Evolutionary conservation across 2,329 filamentous ascomycete genomes (phyloP).

Genomic region (Penicillium sp.): DNA sequence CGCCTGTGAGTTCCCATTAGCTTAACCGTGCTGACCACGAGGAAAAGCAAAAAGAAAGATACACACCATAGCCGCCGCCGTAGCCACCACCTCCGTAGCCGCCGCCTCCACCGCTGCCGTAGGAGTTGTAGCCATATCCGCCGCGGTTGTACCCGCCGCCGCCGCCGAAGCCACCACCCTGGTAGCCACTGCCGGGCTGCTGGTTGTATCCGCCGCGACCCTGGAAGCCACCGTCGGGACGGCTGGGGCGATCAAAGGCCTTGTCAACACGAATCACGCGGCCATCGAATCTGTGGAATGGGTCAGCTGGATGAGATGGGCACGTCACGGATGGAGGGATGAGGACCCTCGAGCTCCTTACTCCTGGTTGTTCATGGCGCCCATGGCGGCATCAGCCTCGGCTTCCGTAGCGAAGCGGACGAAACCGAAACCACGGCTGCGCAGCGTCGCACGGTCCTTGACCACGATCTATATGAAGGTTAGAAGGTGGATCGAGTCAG

Average conservation of each 20-base stretch:
- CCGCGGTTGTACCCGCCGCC: conserved; percentile 22
- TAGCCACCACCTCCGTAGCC: conserved; percentile 29
- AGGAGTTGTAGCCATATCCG: conserved; percentile 34
- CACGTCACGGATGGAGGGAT: conserved; percentile 6
- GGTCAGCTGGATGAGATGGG: conserved; percentile 15
- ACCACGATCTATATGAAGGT: conserved; percentile 77
- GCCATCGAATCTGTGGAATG: conserved; percentile 73
- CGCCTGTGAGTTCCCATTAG: conserved; percentile 7
- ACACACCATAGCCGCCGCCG: conserved; percentile 35
- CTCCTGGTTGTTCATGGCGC: conserved; percentile 59
- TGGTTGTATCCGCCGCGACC: conserved; percentile 48
- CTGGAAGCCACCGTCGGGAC: conserved; percentile 51
- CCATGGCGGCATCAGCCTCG: conserved; percentile 45
- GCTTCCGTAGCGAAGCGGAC: conserved; percentile 68
- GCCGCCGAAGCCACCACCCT: conserved; percentile 35
- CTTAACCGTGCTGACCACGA: neutral
- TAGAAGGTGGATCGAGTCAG: conserved; percentile 19
- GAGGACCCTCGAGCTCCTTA: conserved; percentile 49
- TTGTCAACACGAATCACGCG: conserved; percentile 94
- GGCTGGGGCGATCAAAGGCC: conserved; percentile 74
- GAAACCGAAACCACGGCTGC: conserved; percentile 96
- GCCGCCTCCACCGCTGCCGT: conserved; percentile 18
- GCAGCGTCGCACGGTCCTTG: conserved; percentile 93
- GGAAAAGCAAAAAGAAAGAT: neutral
- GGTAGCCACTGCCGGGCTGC: conserved; percentile 34